A percentile compares a stretch with the other conserved stretches of the same genome.
Conservation (phyloP, 768 basidiomycete genomes). For the Rhizopogon sp. region DNA sequence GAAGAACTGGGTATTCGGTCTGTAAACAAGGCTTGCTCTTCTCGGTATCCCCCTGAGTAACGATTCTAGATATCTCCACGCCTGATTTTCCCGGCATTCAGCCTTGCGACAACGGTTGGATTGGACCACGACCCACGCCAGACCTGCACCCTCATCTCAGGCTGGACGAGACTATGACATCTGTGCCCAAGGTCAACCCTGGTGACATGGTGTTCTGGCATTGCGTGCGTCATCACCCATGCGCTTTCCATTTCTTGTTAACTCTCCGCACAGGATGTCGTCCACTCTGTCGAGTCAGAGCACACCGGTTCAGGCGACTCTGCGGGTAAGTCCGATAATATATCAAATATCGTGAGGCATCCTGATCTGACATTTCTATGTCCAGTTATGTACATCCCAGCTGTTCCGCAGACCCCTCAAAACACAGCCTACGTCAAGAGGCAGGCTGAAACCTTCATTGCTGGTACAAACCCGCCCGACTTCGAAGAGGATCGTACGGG, state of each 20-base stretch:
- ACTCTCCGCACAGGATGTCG: conserved; percentile 30
- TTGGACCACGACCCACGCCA: conserved; percentile 45
- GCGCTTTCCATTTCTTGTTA: background rate
- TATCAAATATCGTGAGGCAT: background rate
- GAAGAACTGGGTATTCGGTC: conserved; percentile 52
- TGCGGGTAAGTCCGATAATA: conserved; percentile 38
- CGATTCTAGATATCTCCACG: conserved; percentile 36
- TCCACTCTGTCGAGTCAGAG: conserved; percentile 43
- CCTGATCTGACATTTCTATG: background rate
- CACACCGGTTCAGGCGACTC: conserved; percentile 54
- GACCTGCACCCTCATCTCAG: conserved; percentile 62
- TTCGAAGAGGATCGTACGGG: conserved; percentile 50
- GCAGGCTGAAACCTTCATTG: conserved; percentile 59
- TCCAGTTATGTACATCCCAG: conserved; percentile 74
- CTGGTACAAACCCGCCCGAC: conserved; percentile 64
- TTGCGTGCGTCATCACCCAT: conserved; percentile 32
- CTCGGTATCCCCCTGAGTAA: conserved; percentile 8
- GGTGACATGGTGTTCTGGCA: conserved; percentile 83
- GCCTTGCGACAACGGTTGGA: conserved; percentile 18
- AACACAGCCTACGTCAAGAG: conserved; percentile 57
- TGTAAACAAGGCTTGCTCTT: conserved; percentile 17
- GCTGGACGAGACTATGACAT: conserved; percentile 61
- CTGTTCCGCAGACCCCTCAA: conserved; percentile 58
- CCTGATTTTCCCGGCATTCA: conserved; percentile 51
- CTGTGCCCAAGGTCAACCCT: conserved; percentile 64